Evolutionary conservation across 257 asterid species (phyloP).

Genomic region (Primulina tabacum): DNA sequence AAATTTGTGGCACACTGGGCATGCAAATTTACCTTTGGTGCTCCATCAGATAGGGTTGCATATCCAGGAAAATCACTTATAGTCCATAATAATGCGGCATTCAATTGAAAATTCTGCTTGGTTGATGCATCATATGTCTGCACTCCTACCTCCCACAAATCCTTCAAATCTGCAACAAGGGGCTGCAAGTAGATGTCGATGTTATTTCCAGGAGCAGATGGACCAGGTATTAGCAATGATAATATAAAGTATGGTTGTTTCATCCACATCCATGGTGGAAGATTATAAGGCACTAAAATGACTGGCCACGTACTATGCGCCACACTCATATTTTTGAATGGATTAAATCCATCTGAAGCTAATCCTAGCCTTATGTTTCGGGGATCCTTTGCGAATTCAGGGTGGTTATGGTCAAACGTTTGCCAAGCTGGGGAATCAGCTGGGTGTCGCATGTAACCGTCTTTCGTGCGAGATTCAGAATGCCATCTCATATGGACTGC

Average conservation of each 20-base stretch:
- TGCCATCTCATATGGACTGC: neutral
- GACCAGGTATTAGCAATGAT: conserved; percentile 1
- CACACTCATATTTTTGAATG: neutral
- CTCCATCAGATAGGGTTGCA: too few relatives aligned
- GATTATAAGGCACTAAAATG: neutral
- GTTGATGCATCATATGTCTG: too few relatives aligned
- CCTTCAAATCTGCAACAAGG: too few relatives aligned
- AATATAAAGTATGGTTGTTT: neutral
- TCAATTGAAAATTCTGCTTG: too few relatives aligned
- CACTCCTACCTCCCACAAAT: too few relatives aligned
- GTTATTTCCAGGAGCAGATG: neutral
- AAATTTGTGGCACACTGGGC: too few relatives aligned
- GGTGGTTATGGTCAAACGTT: neutral
- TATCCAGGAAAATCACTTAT: too few relatives aligned
- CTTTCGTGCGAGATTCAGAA: neutral
- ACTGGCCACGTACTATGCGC: neutral
- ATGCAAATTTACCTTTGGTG: too few relatives aligned
- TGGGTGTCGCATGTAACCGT: neutral
- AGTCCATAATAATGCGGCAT: too few relatives aligned
- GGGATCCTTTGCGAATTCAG: neutral
- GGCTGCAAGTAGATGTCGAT: too few relatives aligned
- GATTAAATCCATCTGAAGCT: neutral
- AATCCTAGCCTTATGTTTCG: neutral
- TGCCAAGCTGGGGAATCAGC: neutral
- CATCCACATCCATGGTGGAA: neutral